A percentile compares a stretch with the other conserved stretches of the same genome.
These are phyloP conservation scores for Carex sylvatica DNA, from an alignment of 202 grass and related monocot genomes.

Conservation along the genomic window DNA sequence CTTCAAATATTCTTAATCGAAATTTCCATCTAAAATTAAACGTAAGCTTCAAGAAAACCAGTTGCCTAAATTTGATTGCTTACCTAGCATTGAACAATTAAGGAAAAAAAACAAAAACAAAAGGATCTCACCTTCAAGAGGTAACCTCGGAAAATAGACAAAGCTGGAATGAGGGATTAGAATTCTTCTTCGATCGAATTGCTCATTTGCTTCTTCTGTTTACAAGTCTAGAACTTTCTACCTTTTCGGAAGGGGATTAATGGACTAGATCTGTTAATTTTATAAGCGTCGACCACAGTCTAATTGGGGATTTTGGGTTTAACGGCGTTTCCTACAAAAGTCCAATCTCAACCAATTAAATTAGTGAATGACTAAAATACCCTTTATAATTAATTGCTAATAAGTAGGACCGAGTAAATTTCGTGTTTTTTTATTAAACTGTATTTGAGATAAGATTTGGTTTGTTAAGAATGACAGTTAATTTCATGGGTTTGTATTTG, in stretches of 20 bases:
- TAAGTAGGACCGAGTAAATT: neutral
- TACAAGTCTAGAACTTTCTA: slow-evolving; percentile 21
- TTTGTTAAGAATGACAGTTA: neutral
- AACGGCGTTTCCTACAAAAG: slow-evolving; percentile 13
- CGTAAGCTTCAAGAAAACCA: slow-evolving; percentile 1
- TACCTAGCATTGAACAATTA: neutral
- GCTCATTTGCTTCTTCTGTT: neutral
- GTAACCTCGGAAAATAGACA: neutral
- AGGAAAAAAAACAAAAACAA: neutral
- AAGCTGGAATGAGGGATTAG: neutral
- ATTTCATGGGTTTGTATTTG: neutral
- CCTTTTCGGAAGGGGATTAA: neutral
- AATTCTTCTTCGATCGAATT: neutral
- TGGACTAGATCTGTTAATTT: neutral
- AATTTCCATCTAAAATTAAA: neutral
- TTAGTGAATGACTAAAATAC: slow-evolving; percentile 5
- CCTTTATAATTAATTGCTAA: neutral
- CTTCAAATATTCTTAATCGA: neutral
- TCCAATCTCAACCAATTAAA: neutral
- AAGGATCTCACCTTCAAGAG: slow-evolving; percentile 9
- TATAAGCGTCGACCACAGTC: neutral
- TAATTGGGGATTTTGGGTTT: neutral
- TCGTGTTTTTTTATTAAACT: neutral
- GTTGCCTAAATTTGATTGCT: neutral
- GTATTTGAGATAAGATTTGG: neutral